A percentile compares a stretch with the other conserved stretches of the same genome.
Evolutionary conservation across 306 rosid genomes (phyloP).

Genomic region (Rosa persica): DNA sequence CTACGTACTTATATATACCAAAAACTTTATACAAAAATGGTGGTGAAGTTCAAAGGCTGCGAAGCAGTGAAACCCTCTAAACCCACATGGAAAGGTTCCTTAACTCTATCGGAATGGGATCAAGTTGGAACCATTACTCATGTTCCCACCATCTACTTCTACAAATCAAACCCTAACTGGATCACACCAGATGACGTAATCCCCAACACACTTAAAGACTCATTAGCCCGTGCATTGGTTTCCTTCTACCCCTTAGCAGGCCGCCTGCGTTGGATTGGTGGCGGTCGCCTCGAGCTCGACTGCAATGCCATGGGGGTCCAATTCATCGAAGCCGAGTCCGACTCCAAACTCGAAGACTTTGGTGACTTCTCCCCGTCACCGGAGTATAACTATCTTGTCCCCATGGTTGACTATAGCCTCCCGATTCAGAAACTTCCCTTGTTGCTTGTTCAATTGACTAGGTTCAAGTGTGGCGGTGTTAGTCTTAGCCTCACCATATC

Average conservation of each 20-base stretch:
- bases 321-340: conserved; percentile 49
- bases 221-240: conserved; percentile 46
- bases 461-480: conserved; percentile 55
- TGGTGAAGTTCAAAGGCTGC: conserved; percentile 33
- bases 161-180: conserved; percentile 24
- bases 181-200: conserved; percentile 10
- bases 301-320: conserved; percentile 53
- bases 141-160: conserved; percentile 49
- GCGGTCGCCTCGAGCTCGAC: conserved; percentile 50
- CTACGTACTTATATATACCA: background rate
- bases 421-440: conserved; percentile 51
- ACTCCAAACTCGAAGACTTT: conserved; percentile 25
- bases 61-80: conserved; percentile 35
- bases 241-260: conserved; percentile 66
- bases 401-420: conserved; percentile 35
- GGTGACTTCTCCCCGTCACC: conserved; percentile 39
- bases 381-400: conserved; percentile 26
- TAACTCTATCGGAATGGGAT: conserved; percentile 52
- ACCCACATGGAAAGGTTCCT: conserved; percentile 39
- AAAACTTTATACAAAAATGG: conserved; percentile 16
- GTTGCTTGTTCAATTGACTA: conserved; percentile 44
- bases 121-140: conserved; percentile 51
- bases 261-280: conserved; percentile 43
- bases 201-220: conserved; percentile 37
- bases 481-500: conserved; percentile 34